Evolutionary conservation across 805 yeast genomes (phyloP).

Genomic region (Metschnikowia lunata): DNA sequence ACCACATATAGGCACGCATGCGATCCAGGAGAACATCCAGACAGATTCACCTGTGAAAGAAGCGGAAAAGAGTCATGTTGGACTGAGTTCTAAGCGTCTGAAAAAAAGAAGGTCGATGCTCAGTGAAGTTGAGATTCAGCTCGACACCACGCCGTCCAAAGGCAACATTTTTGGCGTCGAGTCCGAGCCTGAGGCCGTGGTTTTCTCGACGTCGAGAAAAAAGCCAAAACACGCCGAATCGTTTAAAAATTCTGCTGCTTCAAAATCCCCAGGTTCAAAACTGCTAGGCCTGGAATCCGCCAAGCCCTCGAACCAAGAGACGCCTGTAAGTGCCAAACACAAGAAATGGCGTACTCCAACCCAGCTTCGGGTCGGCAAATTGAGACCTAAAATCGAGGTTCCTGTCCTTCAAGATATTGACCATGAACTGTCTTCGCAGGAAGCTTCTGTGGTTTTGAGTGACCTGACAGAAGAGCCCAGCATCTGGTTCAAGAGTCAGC

Average conservation of each 20-base stretch:
- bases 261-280: not conserved
- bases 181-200: slow-evolving; percentile 14
- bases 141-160: slow-evolving; percentile 10
- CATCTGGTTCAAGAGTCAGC: slow-evolving; percentile 6
- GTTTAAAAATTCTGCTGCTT: slow-evolving; percentile 1
- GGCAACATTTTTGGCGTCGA: slow-evolving; percentile 18
- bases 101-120: slow-evolving; percentile 14
- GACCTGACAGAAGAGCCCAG: slow-evolving; percentile 8
- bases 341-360: not conserved
- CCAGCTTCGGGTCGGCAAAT: not conserved
- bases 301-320: not conserved
- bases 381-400: not conserved
- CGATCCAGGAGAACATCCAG: not conserved
- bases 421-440: not conserved
- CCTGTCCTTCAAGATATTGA: slow-evolving; percentile 2
- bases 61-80: not conserved
- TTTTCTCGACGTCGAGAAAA: slow-evolving; percentile 13
- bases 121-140: slow-evolving; percentile 7
- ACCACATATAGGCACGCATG: not conserved
- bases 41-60: not conserved
- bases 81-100: not conserved
- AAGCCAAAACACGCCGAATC: slow-evolving; percentile 3
- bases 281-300: not conserved
- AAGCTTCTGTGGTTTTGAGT: slow-evolving; percentile 2
- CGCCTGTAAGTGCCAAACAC: not conserved